Base-by-base conservation (phyloP, 306 rosid genomes). In the Lathyrus aphaca region DNA sequence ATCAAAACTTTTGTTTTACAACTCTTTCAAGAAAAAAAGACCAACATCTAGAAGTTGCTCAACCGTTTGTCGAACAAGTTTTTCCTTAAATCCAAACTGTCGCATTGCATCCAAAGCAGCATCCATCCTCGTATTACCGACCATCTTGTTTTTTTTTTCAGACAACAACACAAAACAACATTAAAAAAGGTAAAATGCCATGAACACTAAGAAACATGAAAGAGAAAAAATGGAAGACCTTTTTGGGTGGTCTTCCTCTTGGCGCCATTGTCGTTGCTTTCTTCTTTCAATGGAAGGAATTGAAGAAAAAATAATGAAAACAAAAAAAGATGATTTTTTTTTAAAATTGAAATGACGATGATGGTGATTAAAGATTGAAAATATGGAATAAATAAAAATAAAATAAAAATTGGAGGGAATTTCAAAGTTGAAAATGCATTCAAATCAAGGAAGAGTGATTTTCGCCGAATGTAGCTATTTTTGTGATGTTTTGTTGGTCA, bases 91-190 rank as follows among this genome's bases (percentile, higher is more conserved):
- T 12, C 86, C 84, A 51, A 14, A 8, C 0, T 43, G 82, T 16
- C 5, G 48, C 86, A 78, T 78, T 10, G 86, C 81, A 18, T 81
- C 83, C 21, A 81, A 27, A 3, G 86, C 86, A 19, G 83, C 82
- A 76, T 81, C 88, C 50, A 50, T 44, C 39, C 83, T 63, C 23
- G 77, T 64, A 54, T 13, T 75, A 11, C 78, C 81, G 0, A 16
- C 62, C 38, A 4, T 13, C 48, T 29, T 46, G 12, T 37, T 42
- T 6, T 42, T 6, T 42, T 32, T 77, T 32, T 45, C 83, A 74
- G 15, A 51, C 18, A 43, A 49, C 69, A 38, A 19, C 1, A 23
- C 4, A 44, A 40, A 73, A 73, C 0, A 6, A 23, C 72, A 43
- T 62, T 32, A 42, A 59, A 4, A 17, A 6, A 23, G 4, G 16